Percentiles rank a stretch among this genome's conserved stretches.
Evolutionary conservation across 2,329 filamentous ascomycete genomes (phyloP).

Genomic region (Clarireedia homoeocarpa): DNA sequence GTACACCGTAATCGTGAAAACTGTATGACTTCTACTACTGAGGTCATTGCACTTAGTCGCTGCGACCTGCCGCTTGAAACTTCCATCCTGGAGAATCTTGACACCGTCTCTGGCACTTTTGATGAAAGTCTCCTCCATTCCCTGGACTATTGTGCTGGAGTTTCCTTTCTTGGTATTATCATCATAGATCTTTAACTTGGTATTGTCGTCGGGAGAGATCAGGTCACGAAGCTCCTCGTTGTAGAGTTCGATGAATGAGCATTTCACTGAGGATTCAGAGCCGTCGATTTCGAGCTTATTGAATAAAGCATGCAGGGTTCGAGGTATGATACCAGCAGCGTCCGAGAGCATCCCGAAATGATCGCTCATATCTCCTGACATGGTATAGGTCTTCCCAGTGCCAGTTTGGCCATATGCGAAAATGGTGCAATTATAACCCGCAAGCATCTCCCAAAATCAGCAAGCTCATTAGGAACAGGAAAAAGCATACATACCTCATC

Average conservation of each 20-base stretch:
- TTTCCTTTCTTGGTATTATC: constrained; percentile 83
- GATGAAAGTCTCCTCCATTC: constrained; percentile 96
- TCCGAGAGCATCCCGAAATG: constrained; percentile 80
- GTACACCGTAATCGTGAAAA: constrained; percentile 92
- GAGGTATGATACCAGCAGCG: constrained; percentile 88
- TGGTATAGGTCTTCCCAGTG: constrained; percentile 97
- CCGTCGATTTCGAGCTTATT: constrained; percentile 71
- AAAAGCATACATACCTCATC: constrained; percentile 62
- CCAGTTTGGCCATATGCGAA: constrained; percentile 98
- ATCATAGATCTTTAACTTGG: constrained; percentile 93
- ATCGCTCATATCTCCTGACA: constrained; percentile 96
- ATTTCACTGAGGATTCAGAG: constrained; percentile 84
- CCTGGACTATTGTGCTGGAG: constrained; percentile 80
- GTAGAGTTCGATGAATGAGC: constrained; percentile 97
- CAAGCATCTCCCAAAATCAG: constrained; percentile 60
- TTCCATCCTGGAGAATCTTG: constrained; percentile 79
- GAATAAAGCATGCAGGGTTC: constrained; percentile 82
- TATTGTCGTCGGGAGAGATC: constrained; percentile 69
- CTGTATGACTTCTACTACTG: constrained; percentile 92
- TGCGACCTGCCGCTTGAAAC: constrained; percentile 92
- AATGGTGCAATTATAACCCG: constrained; percentile 95
- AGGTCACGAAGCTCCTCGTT: constrained; percentile 95
- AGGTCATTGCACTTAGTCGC: constrained; percentile 99
- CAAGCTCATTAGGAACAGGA: neutral
- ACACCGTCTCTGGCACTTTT: constrained; percentile 79